Base-by-base conservation (phyloP, 1,139 yeast species). In the Taphrina wiesneri region DNA sequence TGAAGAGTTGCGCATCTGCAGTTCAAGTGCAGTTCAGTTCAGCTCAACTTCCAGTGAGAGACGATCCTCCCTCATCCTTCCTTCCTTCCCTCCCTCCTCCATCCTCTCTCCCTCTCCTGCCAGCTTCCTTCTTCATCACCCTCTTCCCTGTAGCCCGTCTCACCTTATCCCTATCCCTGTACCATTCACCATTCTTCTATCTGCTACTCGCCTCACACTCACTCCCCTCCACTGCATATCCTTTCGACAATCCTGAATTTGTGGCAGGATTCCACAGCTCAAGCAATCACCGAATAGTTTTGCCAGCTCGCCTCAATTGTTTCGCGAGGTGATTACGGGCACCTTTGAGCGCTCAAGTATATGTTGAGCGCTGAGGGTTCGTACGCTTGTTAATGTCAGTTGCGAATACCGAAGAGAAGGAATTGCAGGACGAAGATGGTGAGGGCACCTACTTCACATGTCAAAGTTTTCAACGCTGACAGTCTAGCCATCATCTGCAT, bases 351-450 rank as follows among this genome's bases (percentile, higher is more conserved):
- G 54, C 36, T 49, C 34, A 30, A 17, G 54, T 49, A 17, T 13
- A 54, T 54, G 59, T 54, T 39, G 49, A 54, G 59, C 59, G 49
- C 41, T 36, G 59, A 54, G 49, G 59, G n/a, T 15, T 34, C 25
- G 32, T 19, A 15, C 26, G 36, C 17, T 36, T 54, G 59, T 54
- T 54, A 54, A 54, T 54, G 59, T 54, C 59, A 36, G 17, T 36
- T 54, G 59, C 19, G 36, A 39, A 39, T 17, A 21, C 23, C 49
- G 59, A 54, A 54, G 59, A 54, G 23, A 54, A 54, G 36, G 59
- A 54, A 36, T 41, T 54, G 59, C 59, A 54, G 49, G 39, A 39
- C 26, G 59, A 54, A 28, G 59, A 54, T 41, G 59, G 59, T 54
- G 26, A 19, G 47, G n/a, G 21, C 36, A 19, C 15, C 32, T 6